A percentile compares a stretch with the other conserved stretches of the same genome.
phyloP scores from a whole-genome alignment of 2,329 filamentous ascomycete genomes.

The Purpureocillium takamizusanense region DNA sequence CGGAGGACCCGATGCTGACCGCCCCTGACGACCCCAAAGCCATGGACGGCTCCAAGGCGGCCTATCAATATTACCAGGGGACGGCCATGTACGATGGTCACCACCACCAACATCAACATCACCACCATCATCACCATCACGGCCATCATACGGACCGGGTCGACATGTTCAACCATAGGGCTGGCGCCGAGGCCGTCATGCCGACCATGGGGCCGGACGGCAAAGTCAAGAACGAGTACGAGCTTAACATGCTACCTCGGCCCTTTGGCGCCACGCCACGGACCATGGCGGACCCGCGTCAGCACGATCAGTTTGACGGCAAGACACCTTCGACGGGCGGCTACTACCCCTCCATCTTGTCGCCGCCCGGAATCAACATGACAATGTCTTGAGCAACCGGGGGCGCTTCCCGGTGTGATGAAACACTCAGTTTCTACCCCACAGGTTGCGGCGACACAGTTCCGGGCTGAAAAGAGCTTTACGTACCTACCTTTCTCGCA shows the following conservation, averaged over 20 bases:
- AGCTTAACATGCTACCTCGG: conserved; percentile 33
- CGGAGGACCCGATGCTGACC: conserved; percentile 41
- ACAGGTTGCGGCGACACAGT: too few species aligned
- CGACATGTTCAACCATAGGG: conserved; percentile 38
- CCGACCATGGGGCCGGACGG: conserved; percentile 20
- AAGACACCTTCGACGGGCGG: conserved; percentile 37
- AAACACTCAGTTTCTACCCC: too few species aligned
- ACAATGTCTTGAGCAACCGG: conserved; percentile 18
- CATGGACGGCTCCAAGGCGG: conserved; percentile 34
- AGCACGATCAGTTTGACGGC: conserved; percentile 41
- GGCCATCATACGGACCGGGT: conserved; percentile 18
- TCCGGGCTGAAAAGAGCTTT: too few species aligned
- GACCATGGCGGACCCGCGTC: conserved; percentile 23
- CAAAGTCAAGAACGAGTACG: conserved; percentile 43
- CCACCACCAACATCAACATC: conserved; percentile 19
- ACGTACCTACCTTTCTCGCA: too few species aligned
- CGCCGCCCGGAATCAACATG: conserved; percentile 38
- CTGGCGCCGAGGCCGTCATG: conserved; percentile 22
- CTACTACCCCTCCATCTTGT: conserved; percentile 42
- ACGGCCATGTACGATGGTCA: conserved; percentile 37
- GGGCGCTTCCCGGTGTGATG: too few species aligned
- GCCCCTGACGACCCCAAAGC: conserved; percentile 41
- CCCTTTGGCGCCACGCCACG: conserved; percentile 25
- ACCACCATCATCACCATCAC: neutral
- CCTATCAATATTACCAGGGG: conserved; percentile 46